Evolutionary conservation across 257 asterid genomes (phyloP), one percentile per base, ranked within the genome.

Genomic region (Asclepias syriaca): DNA sequence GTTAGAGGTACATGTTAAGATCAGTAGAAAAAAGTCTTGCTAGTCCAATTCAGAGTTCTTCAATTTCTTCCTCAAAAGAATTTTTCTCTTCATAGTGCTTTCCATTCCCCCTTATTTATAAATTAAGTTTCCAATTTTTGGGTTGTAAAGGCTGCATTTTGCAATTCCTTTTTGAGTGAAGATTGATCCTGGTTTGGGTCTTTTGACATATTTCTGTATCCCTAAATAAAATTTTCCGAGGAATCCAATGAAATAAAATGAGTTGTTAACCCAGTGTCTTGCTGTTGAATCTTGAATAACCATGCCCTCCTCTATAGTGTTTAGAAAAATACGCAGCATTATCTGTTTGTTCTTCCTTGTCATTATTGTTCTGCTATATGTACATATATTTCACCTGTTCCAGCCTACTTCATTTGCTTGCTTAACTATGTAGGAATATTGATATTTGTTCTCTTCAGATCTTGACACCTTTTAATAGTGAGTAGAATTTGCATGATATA

Each of bases 1-100:
- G 85, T 83, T 94, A 79, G 99, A 94, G 99, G 97, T 94, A 94
- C 88, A 85, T 70, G 81, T 73, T 80, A 78, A 66, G 81, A 75
- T 78, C 74, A 73, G 80, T 80, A 71, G 81, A 73, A 79, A 79
- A 80, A 79, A 60, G 69, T 40, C 78, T 79, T 84, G 68, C 72
- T 65, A 46, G 78, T 77, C 79, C 83, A 75, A 60, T 80, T 71
- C 83, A 69, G 77, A 77, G 67, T 84, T 68, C 80, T 77, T 75
- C 82, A 72, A 80, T 73, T 82, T 82, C 80, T 75, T 76, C 73
- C 9, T 39, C 80, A 66, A 49, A 73, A 75, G 74, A 80, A 63
- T 70, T 40, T 37, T 77, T 82, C 74, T 69, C 79, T 29, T 56
- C 75, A 65, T 77, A 61, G 81, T 71, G 85, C 82, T 68, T 64